A percentile compares a stretch with the other conserved stretches of the same genome.
These are phyloP conservation scores for Rehmannia glutinosa DNA, from an alignment of 257 asterid species.

Conservation along the genomic window DNA sequence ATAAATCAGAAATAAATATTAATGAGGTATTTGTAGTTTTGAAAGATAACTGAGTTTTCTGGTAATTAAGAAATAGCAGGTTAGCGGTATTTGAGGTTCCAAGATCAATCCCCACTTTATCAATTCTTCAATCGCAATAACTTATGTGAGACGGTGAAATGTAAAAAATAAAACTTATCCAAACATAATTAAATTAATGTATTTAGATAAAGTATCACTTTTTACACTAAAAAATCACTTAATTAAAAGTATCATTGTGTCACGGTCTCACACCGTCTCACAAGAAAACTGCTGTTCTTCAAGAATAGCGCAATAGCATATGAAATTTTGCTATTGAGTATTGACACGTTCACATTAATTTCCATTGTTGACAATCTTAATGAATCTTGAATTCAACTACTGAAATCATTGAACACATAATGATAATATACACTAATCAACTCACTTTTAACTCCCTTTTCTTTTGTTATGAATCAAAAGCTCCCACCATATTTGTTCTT, in stretches of 20 bases:
- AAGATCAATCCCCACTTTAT: not conserved
- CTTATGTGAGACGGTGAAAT: no score
- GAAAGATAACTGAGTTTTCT: not conserved
- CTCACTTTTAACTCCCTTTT: constrained; percentile 14
- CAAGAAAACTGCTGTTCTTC: no score
- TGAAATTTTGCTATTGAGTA: not conserved
- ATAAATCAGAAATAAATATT: no score
- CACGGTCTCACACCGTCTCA: no score
- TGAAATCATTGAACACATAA: constrained; percentile 1
- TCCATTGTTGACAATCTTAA: constrained; percentile 3
- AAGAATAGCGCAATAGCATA: not conserved
- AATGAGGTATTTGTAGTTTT: no score
- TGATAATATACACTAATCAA: constrained; percentile 7
- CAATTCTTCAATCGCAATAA: not conserved
- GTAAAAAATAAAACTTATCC: no score
- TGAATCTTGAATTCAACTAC: constrained; percentile 17
- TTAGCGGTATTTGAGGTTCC: no score
- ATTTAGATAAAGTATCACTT: no score
- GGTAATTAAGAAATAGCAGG: no score
- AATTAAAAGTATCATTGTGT: no score
- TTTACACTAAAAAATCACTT: no score
- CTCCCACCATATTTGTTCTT: constrained; percentile 23
- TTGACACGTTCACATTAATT: not conserved
- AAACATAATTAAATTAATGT: no score
- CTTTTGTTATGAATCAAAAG: constrained; percentile 16